These are phyloP conservation scores for Pseudocercospora ulei DNA, from an alignment of 2,329 filamentous ascomycete genomes.

Conservation along the genomic window DNA sequence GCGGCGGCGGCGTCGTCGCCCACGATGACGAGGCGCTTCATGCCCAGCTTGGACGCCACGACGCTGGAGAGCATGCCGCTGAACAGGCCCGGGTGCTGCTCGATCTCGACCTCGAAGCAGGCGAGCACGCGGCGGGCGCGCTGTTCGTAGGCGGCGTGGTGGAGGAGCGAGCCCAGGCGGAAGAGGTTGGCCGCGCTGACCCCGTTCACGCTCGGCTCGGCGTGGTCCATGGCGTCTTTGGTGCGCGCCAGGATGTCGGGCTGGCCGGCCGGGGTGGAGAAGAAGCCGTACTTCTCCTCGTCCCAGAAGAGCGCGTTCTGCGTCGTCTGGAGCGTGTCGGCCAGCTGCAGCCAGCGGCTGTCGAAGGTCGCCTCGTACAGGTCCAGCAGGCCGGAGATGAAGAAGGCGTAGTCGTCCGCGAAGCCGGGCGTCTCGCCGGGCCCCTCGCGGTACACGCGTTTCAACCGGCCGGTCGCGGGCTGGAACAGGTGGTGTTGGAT, in stretches of 20 bases:
- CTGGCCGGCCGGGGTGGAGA: slow-evolving; percentile 55
- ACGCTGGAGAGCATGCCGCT: slow-evolving; percentile 67
- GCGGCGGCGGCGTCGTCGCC: slow-evolving; percentile 40
- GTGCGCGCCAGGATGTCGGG: slow-evolving; percentile 69
- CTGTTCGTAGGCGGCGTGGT: slow-evolving; percentile 53
- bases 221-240: slow-evolving; percentile 91
- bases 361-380: slow-evolving; percentile 77
- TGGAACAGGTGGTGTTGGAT: slow-evolving; percentile 68
- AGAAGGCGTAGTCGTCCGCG: slow-evolving; percentile 88
- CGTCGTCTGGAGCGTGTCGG: slow-evolving; percentile 65
- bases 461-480: slow-evolving; percentile 51
- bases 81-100: slow-evolving; percentile 90
- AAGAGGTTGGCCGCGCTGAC: slow-evolving; percentile 81
- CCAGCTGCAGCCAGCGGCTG: slow-evolving; percentile 65
- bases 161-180: slow-evolving; percentile 61
- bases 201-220: slow-evolving; percentile 81
- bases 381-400: slow-evolving; percentile 72
- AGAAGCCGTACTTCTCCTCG: slow-evolving; percentile 53
- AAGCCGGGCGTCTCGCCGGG: slow-evolving; percentile 61
- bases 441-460: slow-evolving; percentile 62
- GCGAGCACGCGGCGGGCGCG: slow-evolving; percentile 64
- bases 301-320: slow-evolving; percentile 76
- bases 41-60: slow-evolving; percentile 63
- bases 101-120: slow-evolving; percentile 81
- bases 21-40: slow-evolving; percentile 50